Base-by-base conservation (phyloP, 805 yeast species). In the Yamadazyma scolyti region DNA sequence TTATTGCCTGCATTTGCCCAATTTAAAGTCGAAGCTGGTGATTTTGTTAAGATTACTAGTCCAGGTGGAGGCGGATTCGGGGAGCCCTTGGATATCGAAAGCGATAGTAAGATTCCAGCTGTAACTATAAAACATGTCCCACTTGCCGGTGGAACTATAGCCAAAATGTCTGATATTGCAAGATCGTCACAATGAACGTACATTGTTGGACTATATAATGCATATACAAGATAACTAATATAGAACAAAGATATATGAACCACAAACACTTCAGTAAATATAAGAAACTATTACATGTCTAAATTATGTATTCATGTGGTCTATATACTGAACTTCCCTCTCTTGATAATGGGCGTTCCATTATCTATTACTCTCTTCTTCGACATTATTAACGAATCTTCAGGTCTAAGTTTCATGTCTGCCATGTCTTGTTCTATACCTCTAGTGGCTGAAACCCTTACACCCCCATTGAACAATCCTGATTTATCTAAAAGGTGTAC, bases 21-120 rank as follows among this genome's bases (percentile, higher is more conserved):
- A 54, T 34, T 82, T 3, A 44, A 60, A 9, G 68, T 75, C 34
- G 43, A 58, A 8, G 52, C 68, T 5, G 90, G 93, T 4, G 94
- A 85, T 45, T 62, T 82, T 30, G 54, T 84, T 20, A 53, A 76
- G 6, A 74, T 84, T 24, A 54, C 63, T 46, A 83, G 94, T 0
- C 94, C 95, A 3, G 95, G 95, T 24, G 94, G 90, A 17, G 94
- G 90, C 28, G 94, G 87, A 0, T 83, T 67, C 25, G 39, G 39
- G 2, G 27, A 14, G 5, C 31, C 35, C n/a, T n/a, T n/a, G n/a
- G n/a, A n/a, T n/a, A n/a, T n/a, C n/a, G n/a, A n/a, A n/a, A n/a
- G n/a, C n/a, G n/a, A n/a, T n/a, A n/a, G n/a, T n/a, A n/a, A n/a
- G n/a, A n/a, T n/a, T n/a, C n/a, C n/a, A n/a, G n/a, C n/a, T n/a